Percentiles rank a stretch among this genome's conserved stretches.
phyloP scores from a whole-genome alignment of 495 filamentous ascomycete species.

The Trichoderma reesei region DNA sequence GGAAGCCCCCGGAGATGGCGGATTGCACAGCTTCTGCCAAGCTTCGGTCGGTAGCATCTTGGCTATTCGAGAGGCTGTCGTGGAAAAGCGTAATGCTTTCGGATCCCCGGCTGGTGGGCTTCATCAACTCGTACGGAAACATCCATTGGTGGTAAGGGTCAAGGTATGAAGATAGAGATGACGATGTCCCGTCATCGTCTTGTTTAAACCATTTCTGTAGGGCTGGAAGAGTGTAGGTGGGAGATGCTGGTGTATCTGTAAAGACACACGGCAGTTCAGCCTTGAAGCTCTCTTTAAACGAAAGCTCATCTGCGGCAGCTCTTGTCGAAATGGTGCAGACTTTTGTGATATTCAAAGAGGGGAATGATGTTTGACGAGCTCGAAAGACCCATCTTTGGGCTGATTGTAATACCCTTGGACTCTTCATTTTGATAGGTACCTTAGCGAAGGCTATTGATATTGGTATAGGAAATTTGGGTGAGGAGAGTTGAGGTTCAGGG shows the following conservation, averaged over 20 bases:
- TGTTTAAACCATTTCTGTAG: not conserved
- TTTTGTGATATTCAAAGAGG: not conserved
- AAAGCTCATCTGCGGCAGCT: not conserved
- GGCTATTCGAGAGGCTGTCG: not conserved
- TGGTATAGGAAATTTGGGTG: too few species aligned
- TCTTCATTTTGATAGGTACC: too few species aligned
- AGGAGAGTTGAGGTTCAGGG: too few species aligned
- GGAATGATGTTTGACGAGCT: not conserved
- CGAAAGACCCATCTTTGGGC: not conserved
- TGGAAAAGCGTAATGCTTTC: not conserved
- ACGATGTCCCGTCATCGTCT: not conserved
- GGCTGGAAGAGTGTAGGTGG: not conserved
- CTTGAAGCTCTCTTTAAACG: conserved; percentile 1
- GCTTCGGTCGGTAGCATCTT: not conserved
- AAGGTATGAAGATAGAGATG: not conserved
- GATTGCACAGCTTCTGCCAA: conserved; percentile 5
- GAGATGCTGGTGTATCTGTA: not conserved
- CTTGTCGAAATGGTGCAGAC: not conserved
- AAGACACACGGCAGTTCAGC: not conserved
- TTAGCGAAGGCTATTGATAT: too few species aligned
- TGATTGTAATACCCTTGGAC: too few species aligned
- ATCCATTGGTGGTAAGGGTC: not conserved
- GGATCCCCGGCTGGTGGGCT: not conserved
- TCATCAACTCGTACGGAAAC: conserved; percentile 2
- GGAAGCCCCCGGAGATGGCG: not conserved